Evolutionary conservation across 2,329 filamentous ascomycete genomes (phyloP), one percentile per base, ranked within the genome.

Genomic region (Ophiognomonia clavigignenti-juglandacearum): DNA sequence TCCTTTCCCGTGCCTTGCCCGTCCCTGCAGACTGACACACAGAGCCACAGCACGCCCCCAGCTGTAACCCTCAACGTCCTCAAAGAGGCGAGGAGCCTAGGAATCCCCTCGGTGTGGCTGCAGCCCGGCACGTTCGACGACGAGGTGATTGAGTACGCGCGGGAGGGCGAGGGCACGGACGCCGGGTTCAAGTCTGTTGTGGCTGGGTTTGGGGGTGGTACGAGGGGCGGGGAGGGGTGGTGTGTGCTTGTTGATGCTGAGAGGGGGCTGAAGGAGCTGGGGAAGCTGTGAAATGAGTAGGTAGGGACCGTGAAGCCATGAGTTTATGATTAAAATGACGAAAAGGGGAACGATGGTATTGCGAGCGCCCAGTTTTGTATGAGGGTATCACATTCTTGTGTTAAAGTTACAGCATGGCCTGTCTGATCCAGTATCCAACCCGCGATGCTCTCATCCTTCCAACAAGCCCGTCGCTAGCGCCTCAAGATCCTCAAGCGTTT

Each of bases 101-200:
- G 90, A 3, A 34, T 95, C 37, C 76, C 80, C 16, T 78, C 87
- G 22, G 83, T 96, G 5, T 96, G 88, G 86, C 70, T 97, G 55
- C 93, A 97, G 69, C 93, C 93, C 0, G 93, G 92, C 1, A 91
- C 82, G 14, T 97, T 86, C 61, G 83, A 96, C 62, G 80, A 86
- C 43, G 80, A 82, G 48, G 85, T 89, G 19, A 62, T 96, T 53
- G 70, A 76, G 34, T 90, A 79, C 64, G 89, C 88, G 3, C 71
- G 75, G 19, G 65, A 60, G 51, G 70, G 70, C 38, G 76, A 85
- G 54, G 49, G 49, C n/a, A 39, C 31, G 14, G 70, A 66, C 6
- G 68, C 67, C 16, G 42, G 45, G 1, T 96, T 93, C 58, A 71
- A 82, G 55, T 81, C 82, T 31, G 85, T 89, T 29, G 84, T 88